Conservation (phyloP, 768 basidiomycete genomes). For the Kwoniella dejecticola region DNA sequence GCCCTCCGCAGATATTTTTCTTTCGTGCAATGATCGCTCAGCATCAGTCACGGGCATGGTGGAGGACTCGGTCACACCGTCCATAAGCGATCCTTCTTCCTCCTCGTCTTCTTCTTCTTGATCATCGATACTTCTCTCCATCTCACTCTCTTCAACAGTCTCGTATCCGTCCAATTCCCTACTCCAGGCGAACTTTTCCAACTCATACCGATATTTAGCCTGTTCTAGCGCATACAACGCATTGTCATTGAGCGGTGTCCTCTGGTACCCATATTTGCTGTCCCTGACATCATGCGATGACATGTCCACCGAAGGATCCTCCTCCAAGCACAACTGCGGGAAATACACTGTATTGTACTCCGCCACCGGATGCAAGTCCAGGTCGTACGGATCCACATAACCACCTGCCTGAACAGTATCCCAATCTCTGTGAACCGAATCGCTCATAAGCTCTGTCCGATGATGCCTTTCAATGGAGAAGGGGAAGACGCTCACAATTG, state of each 20-base stretch:
- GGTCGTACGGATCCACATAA: constrained; percentile 57
- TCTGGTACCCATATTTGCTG: background rate
- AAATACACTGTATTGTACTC: constrained; percentile 97
- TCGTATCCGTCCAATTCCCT: constrained; percentile 20
- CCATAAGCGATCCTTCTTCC: too few species aligned
- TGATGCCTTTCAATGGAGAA: constrained; percentile 17
- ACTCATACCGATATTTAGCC: constrained; percentile 27
- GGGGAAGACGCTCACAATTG: constrained; percentile 70
- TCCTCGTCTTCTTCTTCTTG: constrained; percentile 3
- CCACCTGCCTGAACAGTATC: constrained; percentile 69
- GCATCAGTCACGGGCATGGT: too few species aligned
- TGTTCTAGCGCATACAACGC: constrained; percentile 31
- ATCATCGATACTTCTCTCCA: background rate
- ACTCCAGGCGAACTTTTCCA: constrained; percentile 39
- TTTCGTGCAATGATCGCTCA: too few species aligned
- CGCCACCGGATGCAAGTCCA: constrained; percentile 63
- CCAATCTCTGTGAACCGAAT: constrained; percentile 58
- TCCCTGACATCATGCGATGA: constrained; percentile 25
- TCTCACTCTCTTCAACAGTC: constrained; percentile 13
- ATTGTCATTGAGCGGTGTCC: constrained; percentile 42
- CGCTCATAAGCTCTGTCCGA: background rate
- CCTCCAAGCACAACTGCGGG: constrained; percentile 93
- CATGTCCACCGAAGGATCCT: constrained; percentile 83
- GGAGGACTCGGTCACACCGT: too few species aligned
- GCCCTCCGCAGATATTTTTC: too few species aligned